These are phyloP conservation scores for Escovopsis sp. DNA, from an alignment of 2,329 filamentous ascomycete genomes.

Conservation along the genomic window DNA sequence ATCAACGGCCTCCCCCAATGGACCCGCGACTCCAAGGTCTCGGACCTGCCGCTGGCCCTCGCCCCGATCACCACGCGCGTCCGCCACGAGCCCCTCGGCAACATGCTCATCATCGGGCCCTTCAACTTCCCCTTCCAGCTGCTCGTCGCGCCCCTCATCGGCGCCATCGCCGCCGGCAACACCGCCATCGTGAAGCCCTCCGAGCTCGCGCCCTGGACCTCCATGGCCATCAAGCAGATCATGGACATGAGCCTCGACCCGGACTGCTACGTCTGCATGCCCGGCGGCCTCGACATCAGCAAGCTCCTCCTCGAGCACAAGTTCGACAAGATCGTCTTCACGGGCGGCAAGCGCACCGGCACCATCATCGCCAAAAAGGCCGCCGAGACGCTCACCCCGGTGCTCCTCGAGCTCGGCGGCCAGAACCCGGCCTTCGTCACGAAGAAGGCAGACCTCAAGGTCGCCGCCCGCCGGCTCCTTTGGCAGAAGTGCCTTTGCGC, in stretches of 20 bases:
- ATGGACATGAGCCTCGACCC: constrained; percentile 63
- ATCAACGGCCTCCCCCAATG: constrained; percentile 67
- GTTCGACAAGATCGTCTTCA: constrained; percentile 98
- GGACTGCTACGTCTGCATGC: constrained; percentile 59
- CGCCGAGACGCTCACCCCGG: constrained; percentile 73
- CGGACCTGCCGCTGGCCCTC: constrained; percentile 54
- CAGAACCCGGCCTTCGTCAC: constrained; percentile 86
- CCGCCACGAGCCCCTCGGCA: constrained; percentile 75
- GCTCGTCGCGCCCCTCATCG: constrained; percentile 61
- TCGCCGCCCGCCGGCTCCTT: constrained; percentile 70
- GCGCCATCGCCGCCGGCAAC: constrained; percentile 85
- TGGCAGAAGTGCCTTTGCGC: constrained; percentile 83
- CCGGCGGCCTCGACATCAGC: constrained; percentile 68
- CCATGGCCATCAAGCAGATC: constrained; percentile 66
- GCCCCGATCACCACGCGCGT: constrained; percentile 58
- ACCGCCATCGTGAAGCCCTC: constrained; percentile 84
- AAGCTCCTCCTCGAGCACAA: constrained; percentile 71
- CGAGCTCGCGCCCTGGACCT: constrained; percentile 61
- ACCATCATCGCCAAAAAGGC: constrained; percentile 84
- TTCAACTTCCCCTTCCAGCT: constrained; percentile 92
- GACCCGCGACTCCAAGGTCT: constrained; percentile 64
- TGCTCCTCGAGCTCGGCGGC: constrained; percentile 80
- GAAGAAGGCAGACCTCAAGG: constrained; percentile 59
- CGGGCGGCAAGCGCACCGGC: constrained; percentile 62
- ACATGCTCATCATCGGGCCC: constrained; percentile 72